These are phyloP conservation scores for Myriosclerotinia curreyana DNA, from an alignment of 2,329 filamentous ascomycete species.

Conservation along the genomic window DNA sequence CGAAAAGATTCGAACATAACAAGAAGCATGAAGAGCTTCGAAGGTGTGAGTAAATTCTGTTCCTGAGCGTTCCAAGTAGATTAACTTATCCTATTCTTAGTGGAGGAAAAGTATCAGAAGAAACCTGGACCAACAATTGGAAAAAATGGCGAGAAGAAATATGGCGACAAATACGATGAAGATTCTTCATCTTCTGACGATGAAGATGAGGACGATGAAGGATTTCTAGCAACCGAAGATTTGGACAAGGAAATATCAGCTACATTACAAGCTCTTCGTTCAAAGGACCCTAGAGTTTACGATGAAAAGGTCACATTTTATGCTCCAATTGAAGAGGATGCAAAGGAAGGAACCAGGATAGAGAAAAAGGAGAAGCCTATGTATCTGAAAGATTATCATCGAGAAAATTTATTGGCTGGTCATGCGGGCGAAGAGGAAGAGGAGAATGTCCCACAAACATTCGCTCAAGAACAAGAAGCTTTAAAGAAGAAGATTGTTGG, in stretches of 20 bases:
- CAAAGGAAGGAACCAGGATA: slow-evolving; percentile 38
- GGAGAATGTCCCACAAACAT: slow-evolving; percentile 60
- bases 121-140: slow-evolving; percentile 44
- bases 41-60: slow-evolving; percentile 50
- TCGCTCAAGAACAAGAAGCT: slow-evolving; percentile 82
- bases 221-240: slow-evolving; percentile 78
- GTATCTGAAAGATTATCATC: slow-evolving; percentile 85
- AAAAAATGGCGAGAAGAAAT: slow-evolving; percentile 36
- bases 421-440: slow-evolving; percentile 59
- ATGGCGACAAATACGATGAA: slow-evolving; percentile 46
- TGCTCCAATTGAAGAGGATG: slow-evolving; percentile 56
- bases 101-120: slow-evolving; percentile 78
- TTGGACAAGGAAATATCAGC: slow-evolving; percentile 85
- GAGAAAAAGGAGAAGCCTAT: slow-evolving; percentile 78
- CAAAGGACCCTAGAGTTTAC: slow-evolving; percentile 89
- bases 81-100: slow-evolving; percentile 44
- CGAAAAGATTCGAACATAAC: slow-evolving; percentile 88
- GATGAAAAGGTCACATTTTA: slow-evolving; percentile 79
- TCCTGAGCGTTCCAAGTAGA: slow-evolving; percentile 30
- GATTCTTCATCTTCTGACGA: slow-evolving; percentile 67
- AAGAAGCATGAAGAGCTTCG: slow-evolving; percentile 91
- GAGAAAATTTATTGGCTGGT: slow-evolving; percentile 79
- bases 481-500: slow-evolving; percentile 74
- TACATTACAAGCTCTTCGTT: slow-evolving; percentile 81
- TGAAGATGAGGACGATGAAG: slow-evolving; percentile 87